A percentile compares a stretch with the other conserved stretches of the same genome.
phyloP scores from a whole-genome alignment of 225 moss, liverwort and hornwort species.

The Sphagnum tenellum region DNA sequence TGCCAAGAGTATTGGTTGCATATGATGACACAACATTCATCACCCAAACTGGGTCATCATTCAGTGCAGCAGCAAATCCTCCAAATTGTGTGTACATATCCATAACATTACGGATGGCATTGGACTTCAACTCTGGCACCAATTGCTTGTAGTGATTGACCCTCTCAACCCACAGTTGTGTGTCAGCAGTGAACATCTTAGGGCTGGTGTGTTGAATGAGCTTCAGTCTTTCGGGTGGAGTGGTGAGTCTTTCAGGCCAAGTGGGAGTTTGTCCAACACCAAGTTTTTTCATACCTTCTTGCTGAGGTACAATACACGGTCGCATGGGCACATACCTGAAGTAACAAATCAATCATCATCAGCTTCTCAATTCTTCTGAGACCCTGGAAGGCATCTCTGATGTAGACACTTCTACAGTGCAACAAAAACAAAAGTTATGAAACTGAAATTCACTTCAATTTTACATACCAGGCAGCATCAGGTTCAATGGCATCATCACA shows the following conservation, averaged over 20 bases:
- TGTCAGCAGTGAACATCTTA: constrained; percentile 46
- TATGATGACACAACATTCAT: constrained; percentile 88
- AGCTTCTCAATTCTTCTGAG: no score
- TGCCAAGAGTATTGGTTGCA: constrained; percentile 59
- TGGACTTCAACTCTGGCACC: constrained; percentile 45
- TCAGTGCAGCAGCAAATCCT: constrained; percentile 68
- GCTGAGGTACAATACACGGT: constrained; percentile 65
- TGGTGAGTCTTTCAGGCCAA: constrained; percentile 57
- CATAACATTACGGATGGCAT: constrained; percentile 66
- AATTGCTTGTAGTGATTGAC: constrained; percentile 55
- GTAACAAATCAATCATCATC: no score
- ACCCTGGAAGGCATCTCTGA: no score
- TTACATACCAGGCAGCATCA: constrained; percentile 75
- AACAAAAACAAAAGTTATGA: no score
- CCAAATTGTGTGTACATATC: constrained; percentile 64
- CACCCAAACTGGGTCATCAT: constrained; percentile 69
- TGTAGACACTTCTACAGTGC: no score
- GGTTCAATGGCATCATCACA: constrained; percentile 94
- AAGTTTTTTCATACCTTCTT: constrained; percentile 26
- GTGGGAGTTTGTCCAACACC: constrained; percentile 39
- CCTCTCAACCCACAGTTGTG: constrained; percentile 44
- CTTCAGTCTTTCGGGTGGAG: constrained; percentile 51
- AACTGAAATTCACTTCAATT: no score
- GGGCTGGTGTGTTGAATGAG: constrained; percentile 27
- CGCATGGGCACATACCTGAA: constrained; percentile 82